Evolutionary conservation across 306 rosid species (phyloP), one percentile per base, ranked within the genome.

Genomic region (Arachis hypogaea): DNA sequence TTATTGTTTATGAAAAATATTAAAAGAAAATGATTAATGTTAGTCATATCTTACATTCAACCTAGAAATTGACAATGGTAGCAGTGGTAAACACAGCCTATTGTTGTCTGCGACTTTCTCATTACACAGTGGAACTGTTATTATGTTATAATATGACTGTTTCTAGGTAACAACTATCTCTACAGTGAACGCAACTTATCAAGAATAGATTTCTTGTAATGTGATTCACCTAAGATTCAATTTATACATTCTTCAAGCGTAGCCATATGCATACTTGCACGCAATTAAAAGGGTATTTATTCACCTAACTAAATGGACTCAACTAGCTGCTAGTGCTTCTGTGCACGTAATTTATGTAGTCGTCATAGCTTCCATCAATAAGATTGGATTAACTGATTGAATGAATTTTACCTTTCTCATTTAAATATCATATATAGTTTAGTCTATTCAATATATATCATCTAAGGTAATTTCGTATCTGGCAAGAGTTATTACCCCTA

Each of bases 51-150:
- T 59, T 22, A 42, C 41, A 66, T 69, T 70, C 64, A 63, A 63
- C 77, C 69, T 75, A 46, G 80, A 75, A 63, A 75, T 75, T 75
- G 45, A 49, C 77, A 42, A 30, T n/a, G 3, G 68, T 47, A 62
- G 62, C 70, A 4, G 60, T 33, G 38, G 38, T 33, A 1, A 3
- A 44, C 75, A 51, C 63, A 16, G 71, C 51, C 62, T 74, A 30
- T 16, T 70, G 66, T 29, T 70, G 70, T 14, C 61, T 9, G 66
- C 41, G 47, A 76, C 74, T 42, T 70, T 59, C 64, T 22, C 28
- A 22, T 22, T 22, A 22, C 74, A 6, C 5, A 4, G 7, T 18
- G 51, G 30, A 3, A 63, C 40, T 68, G 42, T 11, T 63, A 11
- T 61, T 57, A 50, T 55, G 52, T 5, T 47, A 18, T 36, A 4